phyloP scores from a whole-genome alignment of 2,329 filamentous ascomycete genomes.

The Ciborinia camelliae region DNA sequence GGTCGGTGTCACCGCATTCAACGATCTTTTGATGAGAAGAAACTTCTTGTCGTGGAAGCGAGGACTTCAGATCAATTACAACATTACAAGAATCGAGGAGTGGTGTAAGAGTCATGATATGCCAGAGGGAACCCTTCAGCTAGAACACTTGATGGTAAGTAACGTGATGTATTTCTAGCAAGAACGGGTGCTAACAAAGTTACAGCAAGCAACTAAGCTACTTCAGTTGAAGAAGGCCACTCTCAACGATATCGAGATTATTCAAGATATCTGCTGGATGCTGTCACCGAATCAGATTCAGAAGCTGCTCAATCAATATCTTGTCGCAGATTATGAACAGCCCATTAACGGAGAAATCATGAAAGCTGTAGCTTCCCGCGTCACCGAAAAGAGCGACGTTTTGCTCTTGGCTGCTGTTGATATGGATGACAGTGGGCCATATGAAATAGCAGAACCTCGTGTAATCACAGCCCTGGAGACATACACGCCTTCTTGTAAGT shows the following conservation, averaged over 20 bases:
- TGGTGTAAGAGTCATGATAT: constrained; percentile 99
- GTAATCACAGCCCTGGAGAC: constrained; percentile 96
- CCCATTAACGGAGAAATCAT: constrained; percentile 99
- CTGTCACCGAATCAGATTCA: constrained; percentile 98
- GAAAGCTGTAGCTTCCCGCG: constrained; percentile 95
- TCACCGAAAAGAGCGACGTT: constrained; percentile 98
- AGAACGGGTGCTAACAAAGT: constrained; percentile 35
- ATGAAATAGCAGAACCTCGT: constrained; percentile 95
- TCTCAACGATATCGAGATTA: constrained; percentile 98
- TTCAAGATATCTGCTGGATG: constrained; percentile 99
- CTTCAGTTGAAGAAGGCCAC: constrained; percentile 98
- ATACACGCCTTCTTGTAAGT: constrained; percentile 94
- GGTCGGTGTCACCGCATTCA: constrained; percentile 97
- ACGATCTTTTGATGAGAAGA: constrained; percentile 93
- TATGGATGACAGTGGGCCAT: constrained; percentile 98
- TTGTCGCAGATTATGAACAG: constrained; percentile 98
- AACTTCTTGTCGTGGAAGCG: constrained; percentile 99
- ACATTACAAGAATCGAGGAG: constrained; percentile 98
- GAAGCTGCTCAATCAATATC: constrained; percentile 96
- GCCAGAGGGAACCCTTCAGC: constrained; percentile 94
- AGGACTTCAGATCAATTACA: constrained; percentile 99
- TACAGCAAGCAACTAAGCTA: constrained; percentile 92
- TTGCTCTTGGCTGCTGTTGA: constrained; percentile 90
- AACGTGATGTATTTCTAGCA: not conserved
- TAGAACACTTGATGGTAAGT: constrained; percentile 93